Conservation (phyloP, 2,329 filamentous ascomycete genomes). For the Alternaria arbusti region DNA sequence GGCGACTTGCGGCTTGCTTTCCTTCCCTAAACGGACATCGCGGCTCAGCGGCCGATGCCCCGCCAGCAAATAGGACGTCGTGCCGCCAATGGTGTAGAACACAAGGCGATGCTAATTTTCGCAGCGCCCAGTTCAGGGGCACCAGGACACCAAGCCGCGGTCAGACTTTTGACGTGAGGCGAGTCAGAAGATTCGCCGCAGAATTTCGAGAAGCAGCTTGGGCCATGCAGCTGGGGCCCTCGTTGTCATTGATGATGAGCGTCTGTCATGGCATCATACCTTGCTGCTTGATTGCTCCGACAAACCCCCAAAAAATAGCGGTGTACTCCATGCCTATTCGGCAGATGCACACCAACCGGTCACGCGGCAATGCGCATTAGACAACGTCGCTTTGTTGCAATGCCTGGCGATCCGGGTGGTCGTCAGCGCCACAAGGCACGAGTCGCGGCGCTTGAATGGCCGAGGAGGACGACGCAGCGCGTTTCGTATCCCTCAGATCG, state of each 20-base stretch:
- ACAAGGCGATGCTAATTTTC: slow-evolving; percentile 12
- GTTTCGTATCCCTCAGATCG: slow-evolving; percentile 33
- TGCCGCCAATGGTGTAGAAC: slow-evolving; percentile 18
- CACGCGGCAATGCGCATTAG: slow-evolving; percentile 24
- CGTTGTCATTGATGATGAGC: slow-evolving; percentile 22
- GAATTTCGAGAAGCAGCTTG: slow-evolving; percentile 33
- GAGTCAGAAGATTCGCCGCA: slow-evolving; percentile 41
- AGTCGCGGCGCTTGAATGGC: slow-evolving; percentile 67
- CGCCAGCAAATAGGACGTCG: slow-evolving; percentile 37
- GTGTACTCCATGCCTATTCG: slow-evolving; percentile 26
- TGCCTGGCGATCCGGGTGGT: slow-evolving; percentile 27
- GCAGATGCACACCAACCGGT: slow-evolving; percentile 11
- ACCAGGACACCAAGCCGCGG: slow-evolving; percentile 14
- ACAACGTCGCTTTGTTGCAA: slow-evolving; percentile 25
- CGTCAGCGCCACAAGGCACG: slow-evolving; percentile 64
- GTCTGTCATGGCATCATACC: slow-evolving; percentile 27
- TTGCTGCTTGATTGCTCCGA: slow-evolving; percentile 33
- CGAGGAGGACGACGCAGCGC: slow-evolving; percentile 31
- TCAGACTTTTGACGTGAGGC: slow-evolving; percentile 23
- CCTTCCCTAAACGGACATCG: slow-evolving; percentile 28
- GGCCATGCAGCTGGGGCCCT: slow-evolving; percentile 24
- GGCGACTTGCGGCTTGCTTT: slow-evolving; percentile 29
- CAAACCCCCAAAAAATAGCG: slow-evolving; percentile 38
- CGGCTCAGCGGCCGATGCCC: slow-evolving; percentile 36
- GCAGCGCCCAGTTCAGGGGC: slow-evolving; percentile 32